These are phyloP conservation scores for Paecilomyces sp. DNA, from an alignment of 2,329 filamentous ascomycete species.

Conservation along the genomic window DNA sequence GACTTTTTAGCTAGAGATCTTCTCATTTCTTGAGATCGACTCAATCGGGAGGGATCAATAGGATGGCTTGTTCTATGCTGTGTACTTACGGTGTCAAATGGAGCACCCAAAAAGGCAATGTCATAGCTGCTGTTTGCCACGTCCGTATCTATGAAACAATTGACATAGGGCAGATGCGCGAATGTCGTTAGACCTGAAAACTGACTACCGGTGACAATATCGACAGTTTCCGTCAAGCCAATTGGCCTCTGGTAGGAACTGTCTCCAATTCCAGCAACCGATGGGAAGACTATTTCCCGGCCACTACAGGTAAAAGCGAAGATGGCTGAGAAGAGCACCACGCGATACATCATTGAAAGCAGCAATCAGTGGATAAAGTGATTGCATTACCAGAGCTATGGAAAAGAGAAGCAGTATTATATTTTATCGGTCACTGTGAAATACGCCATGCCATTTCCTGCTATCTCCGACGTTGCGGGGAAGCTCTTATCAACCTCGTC, in stretches of 20 bases:
- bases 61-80: not conserved
- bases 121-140: slow-evolving; percentile 17
- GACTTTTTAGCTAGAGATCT: not conserved
- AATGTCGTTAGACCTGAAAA: slow-evolving; percentile 30
- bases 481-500: not conserved
- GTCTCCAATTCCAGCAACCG: slow-evolving; percentile 13
- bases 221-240: slow-evolving; percentile 24
- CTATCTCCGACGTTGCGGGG: not conserved
- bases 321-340: not conserved
- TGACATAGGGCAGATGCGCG: slow-evolving; percentile 24
- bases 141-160: slow-evolving; percentile 19
- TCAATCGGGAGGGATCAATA: not conserved
- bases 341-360: not conserved
- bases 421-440: not conserved
- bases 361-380: not conserved
- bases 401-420: not conserved
- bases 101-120: slow-evolving; percentile 43
- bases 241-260: slow-evolving; percentile 8
- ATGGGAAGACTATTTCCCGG: slow-evolving; percentile 22
- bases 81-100: slow-evolving; percentile 40
- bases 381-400: not conserved
- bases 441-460: not conserved
- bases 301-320: slow-evolving; percentile 3
- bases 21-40: not conserved
- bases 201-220: slow-evolving; percentile 37